These are phyloP conservation scores for thale cress (Arabidopsis thaliana) DNA, from an alignment of 345 rosid species.

Conservation along the genomic window DNA sequence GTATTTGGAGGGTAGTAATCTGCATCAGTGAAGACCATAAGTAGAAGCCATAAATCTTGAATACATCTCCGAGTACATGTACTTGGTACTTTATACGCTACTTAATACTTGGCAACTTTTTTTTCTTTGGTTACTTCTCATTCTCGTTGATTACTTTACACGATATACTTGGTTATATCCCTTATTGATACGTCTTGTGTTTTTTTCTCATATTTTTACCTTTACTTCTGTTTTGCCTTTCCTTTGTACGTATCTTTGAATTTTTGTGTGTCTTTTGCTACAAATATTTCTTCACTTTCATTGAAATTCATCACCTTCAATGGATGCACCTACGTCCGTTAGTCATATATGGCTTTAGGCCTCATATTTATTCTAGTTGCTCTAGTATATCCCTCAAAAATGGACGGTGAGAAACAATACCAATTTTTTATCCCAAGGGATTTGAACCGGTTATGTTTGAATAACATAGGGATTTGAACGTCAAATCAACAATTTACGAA, in stretches of 20 bases:
- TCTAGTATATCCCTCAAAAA: not conserved
- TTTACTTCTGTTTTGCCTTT: not conserved
- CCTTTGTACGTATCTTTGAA: not conserved
- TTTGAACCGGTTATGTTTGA: not conserved
- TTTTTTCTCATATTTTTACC: not conserved
- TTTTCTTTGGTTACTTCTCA: too few species aligned
- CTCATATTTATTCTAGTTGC: not conserved
- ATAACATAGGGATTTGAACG: not conserved
- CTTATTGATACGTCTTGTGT: not conserved
- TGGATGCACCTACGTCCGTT: not conserved
- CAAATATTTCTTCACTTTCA: not conserved
- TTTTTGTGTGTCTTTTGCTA: not conserved
- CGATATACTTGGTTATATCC: too few species aligned
- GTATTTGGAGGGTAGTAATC: not conserved
- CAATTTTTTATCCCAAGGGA: not conserved
- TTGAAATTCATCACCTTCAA: not conserved
- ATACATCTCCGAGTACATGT: not conserved
- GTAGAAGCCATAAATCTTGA: not conserved
- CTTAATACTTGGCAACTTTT: too few species aligned
- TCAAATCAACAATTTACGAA: not conserved
- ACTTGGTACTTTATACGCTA: too few species aligned
- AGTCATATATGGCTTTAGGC: not conserved
- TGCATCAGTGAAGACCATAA: conserved; percentile 5
- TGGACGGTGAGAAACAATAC: not conserved
- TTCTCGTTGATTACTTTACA: too few species aligned